A percentile compares a stretch with the other conserved stretches of the same genome.
Evolutionary conservation across 108 stramenopile genomes (phyloP).

Genomic region (Nitzschia palea): DNA sequence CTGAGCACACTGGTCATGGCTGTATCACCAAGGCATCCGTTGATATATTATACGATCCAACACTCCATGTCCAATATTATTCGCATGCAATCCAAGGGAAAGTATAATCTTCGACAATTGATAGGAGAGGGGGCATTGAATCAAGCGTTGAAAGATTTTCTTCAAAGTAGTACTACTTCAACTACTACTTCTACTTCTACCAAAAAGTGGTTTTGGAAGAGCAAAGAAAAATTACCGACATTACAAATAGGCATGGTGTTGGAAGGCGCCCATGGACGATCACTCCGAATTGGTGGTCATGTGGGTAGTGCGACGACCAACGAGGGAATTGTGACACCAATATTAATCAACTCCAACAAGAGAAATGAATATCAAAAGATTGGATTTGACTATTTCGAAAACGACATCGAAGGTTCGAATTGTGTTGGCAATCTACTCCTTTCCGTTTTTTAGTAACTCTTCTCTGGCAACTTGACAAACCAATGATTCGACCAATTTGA

Average conservation of each 20-base stretch:
- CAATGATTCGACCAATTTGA: no score
- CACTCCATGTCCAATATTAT: slow-evolving; percentile 30
- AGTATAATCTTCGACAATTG: neutral
- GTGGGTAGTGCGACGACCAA: neutral
- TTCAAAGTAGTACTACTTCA: neutral
- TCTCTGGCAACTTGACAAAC: no score
- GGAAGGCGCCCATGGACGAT: slow-evolving; percentile 25
- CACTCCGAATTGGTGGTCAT: slow-evolving; percentile 15
- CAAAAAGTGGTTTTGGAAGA: neutral
- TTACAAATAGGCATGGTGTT: neutral
- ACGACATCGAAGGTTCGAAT: neutral
- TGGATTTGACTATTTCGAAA: neutral
- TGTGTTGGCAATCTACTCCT: neutral
- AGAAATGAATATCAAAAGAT: slow-evolving; percentile 10
- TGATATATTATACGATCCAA: slow-evolving; percentile 65
- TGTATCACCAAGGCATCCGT: slow-evolving; percentile 61
- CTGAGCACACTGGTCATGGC: slow-evolving; percentile 61
- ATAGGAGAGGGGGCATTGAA: neutral
- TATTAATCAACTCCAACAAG: neutral
- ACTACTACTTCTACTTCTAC: neutral
- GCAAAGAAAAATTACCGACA: no score
- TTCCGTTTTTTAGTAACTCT: neutral
- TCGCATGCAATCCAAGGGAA: neutral
- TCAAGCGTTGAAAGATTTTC: neutral
- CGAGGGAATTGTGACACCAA: slow-evolving; percentile 4